Base-by-base conservation (phyloP, 1,284 basidiomycete species). In the Irpex rosettiformis region DNA sequence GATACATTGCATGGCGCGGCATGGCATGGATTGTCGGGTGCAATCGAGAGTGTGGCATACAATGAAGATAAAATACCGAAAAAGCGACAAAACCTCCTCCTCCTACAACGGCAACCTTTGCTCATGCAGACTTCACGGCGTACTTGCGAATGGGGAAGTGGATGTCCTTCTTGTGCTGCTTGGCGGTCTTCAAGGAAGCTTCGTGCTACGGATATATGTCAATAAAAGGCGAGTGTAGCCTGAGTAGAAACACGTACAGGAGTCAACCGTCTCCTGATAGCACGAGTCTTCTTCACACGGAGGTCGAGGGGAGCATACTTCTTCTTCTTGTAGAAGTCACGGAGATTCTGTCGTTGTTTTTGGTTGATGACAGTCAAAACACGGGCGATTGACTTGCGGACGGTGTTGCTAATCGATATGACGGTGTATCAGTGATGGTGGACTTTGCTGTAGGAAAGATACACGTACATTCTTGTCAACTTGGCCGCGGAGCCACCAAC, bases 351-450 rank as follows among this genome's bases (percentile, higher is more conserved):
- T 69, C 97, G 93, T 72, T 91, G 89, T 83, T 99, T 99, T 76
- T 94, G 90, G 91, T 98, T 98, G 83, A 92, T 96, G 70, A 99
- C 95, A 54, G 97, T 99, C 79, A 98, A 79, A 66, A 99, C 96
- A 63, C 97, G 94, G 65, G 97, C 97, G 72, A 99, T 96, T 67
- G 94, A 96, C 83, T 99, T 99, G 84, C 97, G 96, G 76, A 98
- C 93, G 68, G 93, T 85, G 79, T 92, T 89, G 79, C 96, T 99
- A 72, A 10, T 21, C 37, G 57, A 11, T 54, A 40, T 58, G 22
- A 13, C 24, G 54, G 30, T 52, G 13, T 5, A 37, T 51, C 11
- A 60, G 43, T 51, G 54, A 4, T 52, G 45, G 49, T 54, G 3
- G 57, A 28, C 58, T 6, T 18, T 0, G 43, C 13, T 18, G 11